Percentiles rank a stretch among this genome's conserved stretches.
Evolutionary conservation across 441 rosid species (phyloP).

Genomic region (Adansonia grandidieri): DNA sequence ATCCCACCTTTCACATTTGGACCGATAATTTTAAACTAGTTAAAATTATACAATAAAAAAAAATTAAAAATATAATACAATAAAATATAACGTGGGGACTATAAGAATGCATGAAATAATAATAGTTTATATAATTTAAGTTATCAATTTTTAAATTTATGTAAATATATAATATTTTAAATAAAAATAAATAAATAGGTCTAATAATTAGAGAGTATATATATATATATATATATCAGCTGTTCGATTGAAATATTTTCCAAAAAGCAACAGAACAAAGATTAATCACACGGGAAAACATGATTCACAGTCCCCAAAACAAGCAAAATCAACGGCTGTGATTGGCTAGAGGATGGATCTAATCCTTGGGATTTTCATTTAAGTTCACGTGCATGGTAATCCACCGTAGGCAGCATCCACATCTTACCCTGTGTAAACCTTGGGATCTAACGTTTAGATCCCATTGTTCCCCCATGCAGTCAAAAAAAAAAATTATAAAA

Average conservation of each 20-base stretch:
- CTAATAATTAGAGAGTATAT: not conserved
- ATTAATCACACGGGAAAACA: constrained; percentile 5
- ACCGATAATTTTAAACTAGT: too few species aligned
- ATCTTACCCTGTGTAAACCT: constrained; percentile 29
- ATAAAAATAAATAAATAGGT: too few species aligned
- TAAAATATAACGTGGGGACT: too few species aligned
- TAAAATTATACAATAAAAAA: too few species aligned
- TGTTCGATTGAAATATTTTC: not conserved
- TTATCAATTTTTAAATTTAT: too few species aligned
- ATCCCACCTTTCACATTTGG: not conserved
- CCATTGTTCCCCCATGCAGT: constrained; percentile 20
- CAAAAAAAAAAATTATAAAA: not conserved
- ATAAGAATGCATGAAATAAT: too few species aligned
- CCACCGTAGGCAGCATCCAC: constrained; percentile 26
- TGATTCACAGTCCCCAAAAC: not conserved
- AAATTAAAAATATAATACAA: too few species aligned
- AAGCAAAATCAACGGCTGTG: constrained; percentile 21
- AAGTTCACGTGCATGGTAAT: constrained; percentile 37
- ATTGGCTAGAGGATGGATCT: constrained; percentile 1
- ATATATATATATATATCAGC: not conserved
- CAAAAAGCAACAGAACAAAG: not conserved
- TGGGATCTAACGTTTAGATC: constrained; percentile 36
- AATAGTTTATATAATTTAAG: too few species aligned
- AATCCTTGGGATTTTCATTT: constrained; percentile 12
- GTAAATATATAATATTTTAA: too few species aligned